Evolutionary conservation across 805 yeast species (phyloP), one percentile per base, ranked within the genome.

Genomic region (Cephaloascus fragrans): DNA sequence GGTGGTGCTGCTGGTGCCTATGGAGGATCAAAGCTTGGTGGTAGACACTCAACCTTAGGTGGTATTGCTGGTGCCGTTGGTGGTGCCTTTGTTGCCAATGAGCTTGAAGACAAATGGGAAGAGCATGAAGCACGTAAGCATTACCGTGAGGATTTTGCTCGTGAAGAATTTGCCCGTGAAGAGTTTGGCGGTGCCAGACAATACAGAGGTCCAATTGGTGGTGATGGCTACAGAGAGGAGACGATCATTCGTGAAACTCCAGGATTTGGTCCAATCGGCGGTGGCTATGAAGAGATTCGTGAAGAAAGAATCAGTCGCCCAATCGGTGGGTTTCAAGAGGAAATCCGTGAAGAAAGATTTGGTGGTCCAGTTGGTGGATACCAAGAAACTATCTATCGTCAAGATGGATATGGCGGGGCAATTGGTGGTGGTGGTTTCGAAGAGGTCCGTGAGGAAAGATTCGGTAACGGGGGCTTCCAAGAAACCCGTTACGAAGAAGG

Each of bases 1-100:
- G 79, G 80, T 49, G 77, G 73, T 45, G 65, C 67, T 41, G 73
- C 71, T 34, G 78, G 78, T 53, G 78, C 74, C 17, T 62, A 55
- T 46, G 76, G 71, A 49, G 78, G 78, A 45, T 56, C 65, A 19
- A 64, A 69, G 44, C 31, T 67, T 12, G 60, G 67, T 35, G 64
- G 67, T 26, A 41, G 50, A 41, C 72, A 67, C 55, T 55, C 65
- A 20, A 60, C 59, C 15, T 43, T 73, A 18, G 72, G 74, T 37
- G 68, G 69, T 37, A 54, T 71, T 40, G 65, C 64, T 23, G 82
- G 81, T 54, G 79, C 75, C 33, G 43, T 75, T 43, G 70, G 63
- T 26, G 81, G 81, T 54, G 80, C 79, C 8, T 46, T 72, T 40
- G 62, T 64, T 19, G 80, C 77, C 36, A 67, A 74, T 58, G 71